Evolutionary conservation across 768 basidiomycete genomes (phyloP), one percentile per base, ranked within the genome.

Genomic region (Termitomyces sp.): DNA sequence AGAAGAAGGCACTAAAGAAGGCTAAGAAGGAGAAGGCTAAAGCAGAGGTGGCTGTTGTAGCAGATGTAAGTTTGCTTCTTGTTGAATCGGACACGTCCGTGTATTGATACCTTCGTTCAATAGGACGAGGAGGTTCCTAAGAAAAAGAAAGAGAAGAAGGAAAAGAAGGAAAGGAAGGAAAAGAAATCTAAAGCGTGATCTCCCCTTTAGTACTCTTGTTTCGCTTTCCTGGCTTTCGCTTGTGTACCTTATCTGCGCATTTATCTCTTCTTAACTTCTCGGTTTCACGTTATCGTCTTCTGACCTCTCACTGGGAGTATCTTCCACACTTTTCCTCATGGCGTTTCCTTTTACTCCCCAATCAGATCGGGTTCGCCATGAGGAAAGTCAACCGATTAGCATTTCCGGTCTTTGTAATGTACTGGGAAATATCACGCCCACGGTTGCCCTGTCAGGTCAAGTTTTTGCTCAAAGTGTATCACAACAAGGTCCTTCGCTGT

Each of bases 1-100:
- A 92, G 74, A 90, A 90, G 78, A 91, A 89, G 76, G 87, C 88
- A 18, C 71, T 87, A 69, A 92, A 90, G 72, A 90, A 87, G 72
- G 86, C 85, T 45, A 81, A 81, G 69, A 90, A 90, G 73, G 79
- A 82, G 65, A 76, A 82, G 63, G 80, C 73, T n/a, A 84, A 82
- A 69, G 72, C 67, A 34, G 80, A 79, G 62, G 77, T 72, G 20
- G 78, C 62, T 20, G 77, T 71, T 22, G 76, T 65, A 20, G 76
- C 67, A 54, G 76, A 73, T 59, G 80, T 78, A 54, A 62, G 75
- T 57, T 10, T 20, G 58, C 41, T 28, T 44, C 60, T 61, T 61
- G 64, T 62, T 29, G 42, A 12, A 15, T 13, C 45, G 20, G 15
- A 52, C 39, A 10, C 46, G 13, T 33, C 44, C 44, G 33, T 51